Evolutionary conservation across 306 rosid species (phyloP).

Genomic region (Cucumis cinereus): DNA sequence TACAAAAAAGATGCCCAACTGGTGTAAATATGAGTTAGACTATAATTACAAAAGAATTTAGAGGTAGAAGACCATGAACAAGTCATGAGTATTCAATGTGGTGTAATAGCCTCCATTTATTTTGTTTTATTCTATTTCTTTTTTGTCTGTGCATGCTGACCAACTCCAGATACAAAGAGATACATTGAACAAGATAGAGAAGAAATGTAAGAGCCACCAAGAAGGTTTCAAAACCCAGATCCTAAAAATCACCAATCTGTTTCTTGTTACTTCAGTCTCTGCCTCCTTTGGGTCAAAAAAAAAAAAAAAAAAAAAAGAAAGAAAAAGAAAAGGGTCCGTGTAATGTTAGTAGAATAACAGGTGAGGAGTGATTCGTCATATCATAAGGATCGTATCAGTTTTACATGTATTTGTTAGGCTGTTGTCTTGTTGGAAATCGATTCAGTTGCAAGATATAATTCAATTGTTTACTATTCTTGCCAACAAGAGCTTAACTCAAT

Average conservation of each 20-base stretch:
- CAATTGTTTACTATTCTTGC: not conserved
- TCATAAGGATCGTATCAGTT: conserved; percentile 12
- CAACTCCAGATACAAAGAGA: conserved; percentile 24
- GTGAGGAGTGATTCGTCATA: conserved; percentile 9
- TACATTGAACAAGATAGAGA: conserved; percentile 24
- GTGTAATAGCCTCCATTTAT: not conserved
- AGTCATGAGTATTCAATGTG: too few species aligned
- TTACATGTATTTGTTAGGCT: conserved; percentile 18
- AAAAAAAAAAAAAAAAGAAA: conserved; percentile 27
- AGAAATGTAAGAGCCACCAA: conserved; percentile 40
- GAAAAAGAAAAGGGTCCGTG: conserved; percentile 39
- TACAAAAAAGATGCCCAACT: too few species aligned
- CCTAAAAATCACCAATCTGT: conserved; percentile 46
- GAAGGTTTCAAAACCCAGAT: conserved; percentile 38
- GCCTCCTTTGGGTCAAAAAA: conserved; percentile 37
- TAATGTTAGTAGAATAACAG: conserved; percentile 21
- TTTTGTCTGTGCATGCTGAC: not conserved
- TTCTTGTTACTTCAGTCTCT: conserved; percentile 46
- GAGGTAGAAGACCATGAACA: too few species aligned
- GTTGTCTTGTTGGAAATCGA: conserved; percentile 51
- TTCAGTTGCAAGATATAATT: conserved; percentile 8
- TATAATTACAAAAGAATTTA: too few species aligned
- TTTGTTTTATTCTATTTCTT: not conserved
- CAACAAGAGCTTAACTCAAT: too few species aligned
- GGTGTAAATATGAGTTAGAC: too few species aligned